Base-by-base conservation (phyloP, 805 yeast species). In the Saccharomycopsis capsularis region DNA sequence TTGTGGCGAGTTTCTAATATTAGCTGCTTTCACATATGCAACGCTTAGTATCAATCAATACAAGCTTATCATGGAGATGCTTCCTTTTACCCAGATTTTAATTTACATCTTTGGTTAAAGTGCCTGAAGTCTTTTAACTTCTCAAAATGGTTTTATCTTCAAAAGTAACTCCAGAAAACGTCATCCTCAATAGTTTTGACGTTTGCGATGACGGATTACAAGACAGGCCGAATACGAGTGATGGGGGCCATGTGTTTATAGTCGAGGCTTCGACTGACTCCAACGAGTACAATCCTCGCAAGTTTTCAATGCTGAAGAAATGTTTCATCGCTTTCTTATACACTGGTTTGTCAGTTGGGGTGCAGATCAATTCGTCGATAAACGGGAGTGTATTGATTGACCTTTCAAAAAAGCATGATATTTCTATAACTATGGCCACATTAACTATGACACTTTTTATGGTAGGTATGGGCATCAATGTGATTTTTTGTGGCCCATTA, bases 351-450 rank as follows among this genome's bases (percentile, higher is more conserved):
- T 37, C 44, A n/a, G 34, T 50, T n/a, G 50, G 50, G 3, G 47
- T 50, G 9, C 54, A 50, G 30, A 24, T 50, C 32, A 50, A 46
- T 24, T 47, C 51, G 7, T 46, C 51, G 4, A 50, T 50, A 4
- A 40, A 40, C 22, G 50, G 51, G 5, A 40, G 47, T 21, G 44
- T 50, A 4, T 18, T 50, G 2, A 32, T 35, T n/a, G 54, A 47
- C 5, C 30, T 46, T 4, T 44, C 48, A 2, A 23, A 19, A 2
- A 13, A 42, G 6, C 46, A 32, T 27, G 16, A 43, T 3, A 29
- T 40, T 13, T 35, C 47, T 1, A 19, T 46, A 7, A 35, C 44
- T n/a, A 11, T 21, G 13, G 50, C 50, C 2, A 19, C 38, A 18
- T 35, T 30, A 21, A 35, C 54, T 7, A 38, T 44, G 38, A 36